These are phyloP conservation scores for Trypethelium eluteriae DNA, from an alignment of 495 filamentous ascomycete species.

Conservation along the genomic window DNA sequence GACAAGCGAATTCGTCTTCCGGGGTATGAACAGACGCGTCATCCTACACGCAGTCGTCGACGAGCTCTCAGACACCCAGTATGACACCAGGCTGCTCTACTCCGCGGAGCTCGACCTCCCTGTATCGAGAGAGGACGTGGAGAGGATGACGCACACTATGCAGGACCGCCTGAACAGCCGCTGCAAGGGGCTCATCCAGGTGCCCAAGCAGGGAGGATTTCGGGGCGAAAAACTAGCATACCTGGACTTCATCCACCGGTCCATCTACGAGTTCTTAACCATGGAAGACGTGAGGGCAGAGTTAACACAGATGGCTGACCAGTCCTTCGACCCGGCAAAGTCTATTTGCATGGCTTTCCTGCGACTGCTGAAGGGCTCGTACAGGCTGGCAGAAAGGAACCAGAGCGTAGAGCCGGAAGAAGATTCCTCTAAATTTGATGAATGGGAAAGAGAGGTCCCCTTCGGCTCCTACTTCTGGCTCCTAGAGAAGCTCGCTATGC, in stretches of 20 bases:
- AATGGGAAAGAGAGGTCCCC: not conserved
- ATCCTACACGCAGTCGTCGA: not conserved
- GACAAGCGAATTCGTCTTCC: not conserved
- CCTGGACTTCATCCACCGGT: not conserved
- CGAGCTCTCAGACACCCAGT: not conserved
- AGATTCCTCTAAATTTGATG: not conserved
- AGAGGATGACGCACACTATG: not conserved
- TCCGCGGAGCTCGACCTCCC: slow-evolving; percentile 2
- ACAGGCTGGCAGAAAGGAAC: not conserved
- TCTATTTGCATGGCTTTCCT: not conserved
- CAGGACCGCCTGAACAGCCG: slow-evolving; percentile 2
- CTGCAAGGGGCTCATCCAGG: not conserved
- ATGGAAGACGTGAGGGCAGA: not conserved
- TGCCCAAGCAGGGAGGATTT: not conserved
- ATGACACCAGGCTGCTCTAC: not conserved
- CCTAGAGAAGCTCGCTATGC: not conserved
- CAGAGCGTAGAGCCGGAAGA: not conserved
- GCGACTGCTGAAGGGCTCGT: not conserved
- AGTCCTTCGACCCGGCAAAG: slow-evolving; percentile 6
- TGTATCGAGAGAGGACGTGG: not conserved
- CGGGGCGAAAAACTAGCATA: too few relatives aligned
- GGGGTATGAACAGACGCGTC: not conserved
- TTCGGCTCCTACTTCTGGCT: slow-evolving; percentile 7
- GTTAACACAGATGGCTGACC: not conserved
- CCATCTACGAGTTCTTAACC: not conserved